phyloP scores from a whole-genome alignment of 371 early-diverging fungal genomes.

The Blakeslea trispora region DNA sequence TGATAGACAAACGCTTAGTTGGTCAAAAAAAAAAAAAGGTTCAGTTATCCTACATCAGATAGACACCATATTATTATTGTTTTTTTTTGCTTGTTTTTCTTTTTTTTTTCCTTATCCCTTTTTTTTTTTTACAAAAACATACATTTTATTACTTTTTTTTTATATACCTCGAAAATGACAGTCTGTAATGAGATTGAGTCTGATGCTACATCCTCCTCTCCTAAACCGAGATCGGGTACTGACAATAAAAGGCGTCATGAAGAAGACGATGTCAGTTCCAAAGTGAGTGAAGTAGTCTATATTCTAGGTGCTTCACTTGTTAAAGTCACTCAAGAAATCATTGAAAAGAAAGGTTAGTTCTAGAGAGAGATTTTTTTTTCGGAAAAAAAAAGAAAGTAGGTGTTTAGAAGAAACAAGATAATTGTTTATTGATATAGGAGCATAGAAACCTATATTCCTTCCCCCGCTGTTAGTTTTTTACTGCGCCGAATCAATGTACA shows the following conservation, averaged over 20 bases:
- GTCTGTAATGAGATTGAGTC: background rate
- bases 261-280: background rate
- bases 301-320: slow-evolving; percentile 9
- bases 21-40: no score
- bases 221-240: background rate
- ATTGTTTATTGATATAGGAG: no score
- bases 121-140: background rate
- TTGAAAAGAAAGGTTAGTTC: slow-evolving; percentile 14
- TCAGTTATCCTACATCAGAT: background rate
- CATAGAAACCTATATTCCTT: slow-evolving; percentile 75
- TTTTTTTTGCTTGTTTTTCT: background rate
- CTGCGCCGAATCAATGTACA: slow-evolving; percentile 14
- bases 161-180: background rate
- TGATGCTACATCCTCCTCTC: background rate
- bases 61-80: background rate
- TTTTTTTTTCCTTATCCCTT: background rate
- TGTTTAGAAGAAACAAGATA: background rate
- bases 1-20: no score
- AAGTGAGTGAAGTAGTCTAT: slow-evolving; percentile 6
- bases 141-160: no score
- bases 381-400: background rate
- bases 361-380: background rate
- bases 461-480: slow-evolving; percentile 59
- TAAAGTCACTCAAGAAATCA: slow-evolving; percentile 13
- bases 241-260: background rate